Conservation (phyloP, 2,329 filamentous ascomycete genomes). For the Colletotrichum falcatum region DNA sequence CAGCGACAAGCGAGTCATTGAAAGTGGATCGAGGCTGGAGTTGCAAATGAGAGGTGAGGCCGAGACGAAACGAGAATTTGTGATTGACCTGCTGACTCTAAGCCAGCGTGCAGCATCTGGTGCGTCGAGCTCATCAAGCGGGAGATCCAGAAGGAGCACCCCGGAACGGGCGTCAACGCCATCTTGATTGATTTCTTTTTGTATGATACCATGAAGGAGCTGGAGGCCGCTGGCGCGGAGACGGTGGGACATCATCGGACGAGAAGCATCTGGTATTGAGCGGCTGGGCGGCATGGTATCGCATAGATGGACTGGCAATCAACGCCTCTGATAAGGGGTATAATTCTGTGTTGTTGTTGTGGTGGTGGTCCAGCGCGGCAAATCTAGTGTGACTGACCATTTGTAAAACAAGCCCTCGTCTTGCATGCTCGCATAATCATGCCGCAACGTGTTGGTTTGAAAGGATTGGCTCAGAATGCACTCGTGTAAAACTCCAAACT, state of each 20-base stretch:
- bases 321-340: constrained; percentile 15
- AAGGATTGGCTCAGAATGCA: background rate
- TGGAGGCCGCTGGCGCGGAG: constrained; percentile 73
- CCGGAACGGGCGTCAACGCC: constrained; percentile 81
- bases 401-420: constrained; percentile 14
- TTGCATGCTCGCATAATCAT: constrained; percentile 15
- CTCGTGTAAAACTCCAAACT: constrained; percentile 26
- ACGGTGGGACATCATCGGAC: constrained; percentile 87
- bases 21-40: constrained; percentile 82
- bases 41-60: constrained; percentile 82
- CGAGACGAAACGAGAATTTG: background rate
- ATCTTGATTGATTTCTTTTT: constrained; percentile 97
- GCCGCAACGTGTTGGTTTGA: background rate
- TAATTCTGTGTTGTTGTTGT: constrained; percentile 1
- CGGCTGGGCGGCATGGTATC: background rate
- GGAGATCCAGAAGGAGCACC: constrained; percentile 81
- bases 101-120: constrained; percentile 89
- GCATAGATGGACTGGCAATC: background rate
- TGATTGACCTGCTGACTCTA: background rate
- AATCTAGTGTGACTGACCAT: background rate
- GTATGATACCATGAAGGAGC: constrained; percentile 92
- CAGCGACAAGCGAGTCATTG: constrained; percentile 71
- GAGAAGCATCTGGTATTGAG: constrained; percentile 92
- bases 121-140: constrained; percentile 88
- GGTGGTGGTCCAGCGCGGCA: background rate